These are phyloP conservation scores for Penicillium brasilianum DNA, from an alignment of 2,329 filamentous ascomycete genomes.

Conservation along the genomic window DNA sequence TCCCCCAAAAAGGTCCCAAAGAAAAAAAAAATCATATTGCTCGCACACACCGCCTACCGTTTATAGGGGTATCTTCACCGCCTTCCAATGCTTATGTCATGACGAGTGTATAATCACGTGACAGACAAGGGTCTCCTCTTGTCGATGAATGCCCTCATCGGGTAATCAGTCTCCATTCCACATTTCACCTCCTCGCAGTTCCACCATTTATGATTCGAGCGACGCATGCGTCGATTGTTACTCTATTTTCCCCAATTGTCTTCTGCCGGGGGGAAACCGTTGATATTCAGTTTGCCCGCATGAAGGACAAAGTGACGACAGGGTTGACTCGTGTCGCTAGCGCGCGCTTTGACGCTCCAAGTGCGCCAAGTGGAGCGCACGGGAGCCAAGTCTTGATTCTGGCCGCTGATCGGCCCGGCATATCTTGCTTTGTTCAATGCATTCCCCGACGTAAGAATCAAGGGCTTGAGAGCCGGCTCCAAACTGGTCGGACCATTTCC, in stretches of 20 bases:
- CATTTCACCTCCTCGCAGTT: conserved; percentile 1
- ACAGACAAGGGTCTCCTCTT: not conserved
- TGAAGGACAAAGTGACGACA: not conserved
- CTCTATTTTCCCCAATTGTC: not conserved
- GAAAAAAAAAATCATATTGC: conserved; percentile 43
- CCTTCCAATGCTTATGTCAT: conserved; percentile 13
- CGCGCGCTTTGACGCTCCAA: conserved; percentile 10
- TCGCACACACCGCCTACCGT: conserved; percentile 27
- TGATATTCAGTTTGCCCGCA: not conserved
- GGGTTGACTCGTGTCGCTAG: not conserved
- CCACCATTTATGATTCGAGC: not conserved
- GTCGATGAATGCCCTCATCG: not conserved
- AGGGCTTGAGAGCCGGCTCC: conserved; percentile 12
- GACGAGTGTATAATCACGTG: conserved; percentile 5
- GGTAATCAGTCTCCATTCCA: not conserved
- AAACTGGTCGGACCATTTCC: not conserved
- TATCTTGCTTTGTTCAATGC: conserved; percentile 22
- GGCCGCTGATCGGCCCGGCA: conserved; percentile 23
- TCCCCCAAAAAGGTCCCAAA: conserved; percentile 16
- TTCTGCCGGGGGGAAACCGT: not conserved
- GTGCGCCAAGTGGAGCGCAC: conserved; percentile 23
- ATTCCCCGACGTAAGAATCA: conserved; percentile 18
- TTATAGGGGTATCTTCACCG: conserved; percentile 19
- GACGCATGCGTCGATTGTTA: not conserved
- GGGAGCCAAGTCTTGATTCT: conserved; percentile 29